Evolutionary conservation across 805 yeast species (phyloP), one percentile per base, ranked within the genome.

Genomic region (Cyberlindnera suaveolens): DNA sequence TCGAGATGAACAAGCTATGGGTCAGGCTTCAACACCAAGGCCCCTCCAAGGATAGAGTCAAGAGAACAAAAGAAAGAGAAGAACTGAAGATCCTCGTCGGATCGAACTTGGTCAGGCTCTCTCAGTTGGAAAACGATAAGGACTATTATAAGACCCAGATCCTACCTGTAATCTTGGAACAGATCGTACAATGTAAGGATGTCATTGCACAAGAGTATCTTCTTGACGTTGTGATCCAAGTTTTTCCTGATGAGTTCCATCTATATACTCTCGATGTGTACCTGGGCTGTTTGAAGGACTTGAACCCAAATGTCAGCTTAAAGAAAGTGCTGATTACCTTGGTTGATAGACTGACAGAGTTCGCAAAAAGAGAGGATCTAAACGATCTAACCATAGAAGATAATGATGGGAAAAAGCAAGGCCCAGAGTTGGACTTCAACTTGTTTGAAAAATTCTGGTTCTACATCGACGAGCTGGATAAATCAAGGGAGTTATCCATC

Each of bases 1-100:
- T 91, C 44, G 99, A 93, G 62, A 93, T 93, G 99, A 93, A 93
- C 68, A 93, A 93, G 63, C 71, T 93, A 38, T 93, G 99, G 99
- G 98, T 93, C 4, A 75, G 99, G 40, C 69, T 90, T 51, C 98
- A 91, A 65, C 96, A 90, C 61, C 96, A 89, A 63, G 98, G 98
- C 2, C 96, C 88, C 48, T 77, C 91, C 4, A 75, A 85, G 34
- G 96, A 91, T 54, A 74, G 86, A 33, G 78, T 72, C 32, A 77
- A 83, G 60, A 73, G 97, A 44, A 75, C 74, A 18, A 74, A 71
- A 46, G 98, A 93, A 64, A 73, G 99, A 18, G 80, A 82, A 55
- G 97, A 93, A 63, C 72, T 93, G 49, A 90, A 87, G 65, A 88
- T 90, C 44, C 72, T 93, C 34, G 95, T 93, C 23, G 99, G 99